These are phyloP conservation scores for Polyrhizophydium stewartii DNA, from an alignment of 371 early-diverging fungal species.

Conservation along the genomic window DNA sequence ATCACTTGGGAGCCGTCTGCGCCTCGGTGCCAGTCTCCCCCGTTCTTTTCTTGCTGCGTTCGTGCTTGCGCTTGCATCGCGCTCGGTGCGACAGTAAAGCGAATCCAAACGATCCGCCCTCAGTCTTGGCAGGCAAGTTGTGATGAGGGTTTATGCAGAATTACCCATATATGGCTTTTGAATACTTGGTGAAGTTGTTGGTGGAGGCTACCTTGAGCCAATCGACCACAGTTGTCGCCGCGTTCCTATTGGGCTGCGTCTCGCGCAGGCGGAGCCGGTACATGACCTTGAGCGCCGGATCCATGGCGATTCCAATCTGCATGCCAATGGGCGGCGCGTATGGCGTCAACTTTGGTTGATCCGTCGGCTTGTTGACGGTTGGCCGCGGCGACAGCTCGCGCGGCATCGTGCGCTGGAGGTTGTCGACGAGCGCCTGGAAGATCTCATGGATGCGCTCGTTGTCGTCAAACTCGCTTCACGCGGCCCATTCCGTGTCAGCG, in stretches of 20 bases:
- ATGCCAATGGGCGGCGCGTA: slow-evolving; percentile 1
- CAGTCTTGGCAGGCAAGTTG: no score
- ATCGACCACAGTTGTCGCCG: neutral
- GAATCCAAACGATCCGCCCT: no score
- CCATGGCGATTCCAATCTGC: slow-evolving; percentile 1
- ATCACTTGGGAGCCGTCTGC: no score
- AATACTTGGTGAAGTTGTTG: neutral
- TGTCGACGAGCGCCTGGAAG: slow-evolving; percentile 3
- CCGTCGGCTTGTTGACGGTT: neutral
- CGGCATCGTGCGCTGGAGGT: neutral
- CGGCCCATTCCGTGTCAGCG: neutral
- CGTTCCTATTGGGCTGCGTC: neutral
- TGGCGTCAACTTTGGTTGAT: neutral
- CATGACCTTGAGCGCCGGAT: neutral
- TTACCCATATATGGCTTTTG: neutral
- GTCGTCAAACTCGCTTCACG: neutral
- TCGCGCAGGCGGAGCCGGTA: neutral
- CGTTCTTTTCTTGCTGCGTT: no score
- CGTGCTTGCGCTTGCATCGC: no score
- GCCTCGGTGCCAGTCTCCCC: no score
- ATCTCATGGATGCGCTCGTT: slow-evolving; percentile 7
- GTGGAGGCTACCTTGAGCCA: neutral
- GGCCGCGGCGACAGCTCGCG: neutral
- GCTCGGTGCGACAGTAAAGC: no score
- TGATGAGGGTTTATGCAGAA: neutral